Conservation (phyloP, 2,329 filamentous ascomycete species). For the Hypomyces rosellus region DNA sequence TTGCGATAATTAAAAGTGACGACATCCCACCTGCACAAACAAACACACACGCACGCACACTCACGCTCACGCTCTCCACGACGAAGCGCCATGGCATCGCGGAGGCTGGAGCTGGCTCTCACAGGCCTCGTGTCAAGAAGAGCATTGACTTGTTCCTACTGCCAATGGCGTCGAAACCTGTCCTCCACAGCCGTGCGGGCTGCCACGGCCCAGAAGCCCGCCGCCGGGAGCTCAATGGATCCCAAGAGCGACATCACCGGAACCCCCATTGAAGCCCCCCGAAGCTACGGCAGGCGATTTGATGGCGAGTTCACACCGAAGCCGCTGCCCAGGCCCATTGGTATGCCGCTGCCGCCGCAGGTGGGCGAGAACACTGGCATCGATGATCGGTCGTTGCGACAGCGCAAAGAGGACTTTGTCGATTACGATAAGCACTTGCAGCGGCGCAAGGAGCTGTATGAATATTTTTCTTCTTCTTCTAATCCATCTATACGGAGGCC, state of each 20-base stretch:
- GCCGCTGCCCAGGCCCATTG: conserved; percentile 68
- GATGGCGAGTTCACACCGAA: conserved; percentile 50
- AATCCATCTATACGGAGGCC: too few species aligned
- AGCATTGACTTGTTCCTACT: conserved; percentile 39
- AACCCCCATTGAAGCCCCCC: conserved; percentile 50
- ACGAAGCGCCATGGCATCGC: conserved; percentile 24
- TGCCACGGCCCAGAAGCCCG: conserved; percentile 28
- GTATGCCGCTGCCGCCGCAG: conserved; percentile 65
- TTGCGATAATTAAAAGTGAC: neutral
- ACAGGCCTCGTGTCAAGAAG: conserved; percentile 19
- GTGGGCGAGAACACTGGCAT: conserved; percentile 77
- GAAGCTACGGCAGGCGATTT: conserved; percentile 51
- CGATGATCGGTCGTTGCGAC: conserved; percentile 57
- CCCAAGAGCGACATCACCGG: conserved; percentile 35
- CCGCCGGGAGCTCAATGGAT: conserved; percentile 29
- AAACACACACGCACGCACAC: too few species aligned
- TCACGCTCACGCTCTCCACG: conserved; percentile 3
- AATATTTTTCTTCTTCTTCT: neutral
- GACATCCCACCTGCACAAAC: conserved; percentile 6
- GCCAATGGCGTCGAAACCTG: conserved; percentile 46
- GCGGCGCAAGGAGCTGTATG: conserved; percentile 68
- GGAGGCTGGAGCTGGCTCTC: conserved; percentile 25
- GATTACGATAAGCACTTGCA: conserved; percentile 79
- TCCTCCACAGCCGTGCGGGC: conserved; percentile 34
- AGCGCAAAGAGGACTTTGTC: conserved; percentile 74